Conservation (phyloP, 805 yeast genomes). For the Candida silvatica region DNA sequence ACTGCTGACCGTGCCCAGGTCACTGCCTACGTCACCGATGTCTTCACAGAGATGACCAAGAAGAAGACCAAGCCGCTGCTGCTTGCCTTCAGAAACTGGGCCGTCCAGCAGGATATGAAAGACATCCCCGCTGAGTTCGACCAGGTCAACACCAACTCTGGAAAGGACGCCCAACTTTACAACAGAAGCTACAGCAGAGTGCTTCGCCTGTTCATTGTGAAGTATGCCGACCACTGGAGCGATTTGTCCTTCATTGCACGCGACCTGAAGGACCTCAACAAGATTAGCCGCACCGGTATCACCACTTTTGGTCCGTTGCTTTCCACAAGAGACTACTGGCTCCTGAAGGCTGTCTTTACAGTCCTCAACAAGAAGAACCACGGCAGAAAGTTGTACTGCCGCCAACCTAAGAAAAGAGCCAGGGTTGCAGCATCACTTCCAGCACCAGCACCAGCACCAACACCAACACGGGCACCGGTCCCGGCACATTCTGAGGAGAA, state of each 20-base stretch:
- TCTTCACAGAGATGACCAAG: constrained; percentile 15
- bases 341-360: constrained; percentile 7
- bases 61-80: constrained; percentile 14
- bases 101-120: constrained; percentile 1
- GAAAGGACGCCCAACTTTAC: constrained; percentile 2
- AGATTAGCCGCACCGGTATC: not conserved
- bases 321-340: constrained; percentile 6
- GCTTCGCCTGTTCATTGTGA: constrained; percentile 7
- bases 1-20: constrained; percentile 8
- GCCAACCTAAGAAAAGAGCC: no score
- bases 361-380: constrained; percentile 1
- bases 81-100: constrained; percentile 14
- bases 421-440: no score
- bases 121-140: not conserved
- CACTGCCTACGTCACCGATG: constrained; percentile 9
- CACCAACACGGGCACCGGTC: no score
- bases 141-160: constrained; percentile 6
- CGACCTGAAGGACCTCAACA: constrained; percentile 11
- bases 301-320: constrained; percentile 2
- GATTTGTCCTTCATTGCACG: constrained; percentile 8
- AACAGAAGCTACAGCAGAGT: constrained; percentile 1
- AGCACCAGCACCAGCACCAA: no score
- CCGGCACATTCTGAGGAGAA: no score
- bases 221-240: constrained; percentile 3
- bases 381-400: no score